Base-by-base conservation (phyloP, 2,329 filamentous ascomycete species). In the Nakataea oryzae region DNA sequence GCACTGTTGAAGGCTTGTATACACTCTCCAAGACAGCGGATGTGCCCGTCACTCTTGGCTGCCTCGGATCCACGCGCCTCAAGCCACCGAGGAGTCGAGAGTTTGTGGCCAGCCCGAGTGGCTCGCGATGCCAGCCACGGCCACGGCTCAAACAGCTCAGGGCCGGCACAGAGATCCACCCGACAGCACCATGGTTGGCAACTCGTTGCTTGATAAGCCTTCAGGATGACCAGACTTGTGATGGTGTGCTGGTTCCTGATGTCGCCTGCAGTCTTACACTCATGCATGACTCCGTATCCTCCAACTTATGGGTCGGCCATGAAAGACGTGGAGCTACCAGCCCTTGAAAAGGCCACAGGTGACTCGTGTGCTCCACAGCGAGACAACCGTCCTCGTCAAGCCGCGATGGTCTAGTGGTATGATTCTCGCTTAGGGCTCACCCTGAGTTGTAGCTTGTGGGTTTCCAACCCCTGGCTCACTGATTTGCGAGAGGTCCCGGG, bases 401-500 rank as follows among this genome's bases (percentile, higher is more conserved):
- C 41, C 41, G 41, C 41, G 41, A 50, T 24, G 41, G 41, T 50
- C 41, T 50, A 24, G 21, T 50, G 41, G 41, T 50, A 50, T 50
- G 41, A 50, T 50, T 50, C 41, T 50, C 41, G 41, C 41, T 50
- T 50, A 50, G 41, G 41, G 41, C 41, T 50, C 41, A 24, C 41
- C 41, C 41, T 50, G 41, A 50, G 41, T 50, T 50, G 41, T 50
- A 50, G 41, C 41, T 24, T n/a, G 21, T 50, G 41, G 21, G 1
- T 50, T n/a, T 9, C 6, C 1, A 50, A 50, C 21, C 41, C 41
- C 21, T n/a, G 21, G 41, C 41, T 50, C 21, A 50, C 41, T 50
- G 21, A 30, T 58, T 24, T 34, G 59, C 59, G 59, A 60, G 59
- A 60, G 59, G 50, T 60, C 59, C 59, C 59, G 32, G 47, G 59